Conservation (phyloP, 345 rosid species). For the Geranium brycei region DNA sequence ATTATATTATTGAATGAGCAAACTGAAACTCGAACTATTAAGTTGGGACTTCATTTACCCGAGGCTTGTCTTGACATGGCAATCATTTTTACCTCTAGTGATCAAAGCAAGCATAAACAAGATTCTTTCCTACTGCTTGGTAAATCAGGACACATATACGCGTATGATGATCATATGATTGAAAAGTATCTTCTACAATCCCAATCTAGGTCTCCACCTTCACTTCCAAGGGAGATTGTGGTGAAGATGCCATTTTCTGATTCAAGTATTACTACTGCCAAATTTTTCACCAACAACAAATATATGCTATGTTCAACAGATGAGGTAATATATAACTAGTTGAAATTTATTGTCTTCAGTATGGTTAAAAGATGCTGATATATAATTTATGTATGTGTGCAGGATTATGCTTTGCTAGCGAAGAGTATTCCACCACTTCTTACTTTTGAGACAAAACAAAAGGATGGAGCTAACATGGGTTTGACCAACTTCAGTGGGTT, state of each 20-base stretch:
- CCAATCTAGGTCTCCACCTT: slow-evolving; percentile 62
- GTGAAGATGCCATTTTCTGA: slow-evolving; percentile 55
- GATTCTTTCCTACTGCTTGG: slow-evolving; percentile 52
- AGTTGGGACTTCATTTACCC: slow-evolving; percentile 58
- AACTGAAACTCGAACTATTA: slow-evolving; percentile 59
- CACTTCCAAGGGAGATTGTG: slow-evolving; percentile 59
- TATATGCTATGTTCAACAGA: slow-evolving; percentile 30
- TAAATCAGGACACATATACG: slow-evolving; percentile 63
- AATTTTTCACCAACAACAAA: slow-evolving; percentile 39
- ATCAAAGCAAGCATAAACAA: slow-evolving; percentile 50
- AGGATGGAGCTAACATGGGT: slow-evolving; percentile 32
- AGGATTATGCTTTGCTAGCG: slow-evolving; percentile 51
- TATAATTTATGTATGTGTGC: slow-evolving; percentile 13
- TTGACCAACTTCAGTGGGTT: slow-evolving; percentile 47
- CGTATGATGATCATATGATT: slow-evolving; percentile 58
- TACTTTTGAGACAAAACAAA: slow-evolving; percentile 38
- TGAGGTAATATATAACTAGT: slow-evolving; percentile 36
- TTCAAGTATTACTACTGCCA: slow-evolving; percentile 49
- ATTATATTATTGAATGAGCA: slow-evolving; percentile 64
- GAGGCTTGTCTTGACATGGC: slow-evolving; percentile 75
- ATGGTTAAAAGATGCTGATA: not conserved
- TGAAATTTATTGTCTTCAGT: not conserved
- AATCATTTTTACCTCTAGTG: slow-evolving; percentile 38
- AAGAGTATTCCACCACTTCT: slow-evolving; percentile 44
- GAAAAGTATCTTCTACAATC: slow-evolving; percentile 74